phyloP scores from a whole-genome alignment of 2,329 filamentous ascomycete species.

The Lachnellula hyalina region DNA sequence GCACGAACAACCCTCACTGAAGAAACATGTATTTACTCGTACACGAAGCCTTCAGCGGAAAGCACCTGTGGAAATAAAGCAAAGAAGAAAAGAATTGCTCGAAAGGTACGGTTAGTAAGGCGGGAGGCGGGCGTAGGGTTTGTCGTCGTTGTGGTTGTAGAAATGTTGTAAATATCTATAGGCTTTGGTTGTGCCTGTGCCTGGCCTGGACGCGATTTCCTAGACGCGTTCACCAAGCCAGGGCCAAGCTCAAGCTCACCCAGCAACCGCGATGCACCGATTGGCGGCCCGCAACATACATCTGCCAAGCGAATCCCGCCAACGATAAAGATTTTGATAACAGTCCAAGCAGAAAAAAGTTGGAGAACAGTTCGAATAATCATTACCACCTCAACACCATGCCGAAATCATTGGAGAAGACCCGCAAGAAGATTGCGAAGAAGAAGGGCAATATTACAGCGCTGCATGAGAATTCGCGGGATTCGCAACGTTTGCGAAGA shows the following conservation, averaged over 20 bases:
- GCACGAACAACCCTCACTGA: conserved; percentile 18
- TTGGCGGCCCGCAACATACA: conserved; percentile 1
- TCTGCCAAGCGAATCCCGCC: not conserved
- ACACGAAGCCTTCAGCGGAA: not conserved
- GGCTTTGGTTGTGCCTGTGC: not conserved
- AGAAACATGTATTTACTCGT: conserved; percentile 17
- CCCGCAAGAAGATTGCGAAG: conserved; percentile 83
- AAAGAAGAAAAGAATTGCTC: not conserved
- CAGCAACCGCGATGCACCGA: conserved; percentile 6
- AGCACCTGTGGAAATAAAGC: not conserved
- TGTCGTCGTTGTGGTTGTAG: conserved; percentile 7
- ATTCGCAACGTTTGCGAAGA: conserved; percentile 74
- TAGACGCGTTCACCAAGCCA: not conserved
- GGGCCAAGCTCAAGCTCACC: not conserved
- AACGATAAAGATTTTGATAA: conserved; percentile 24
- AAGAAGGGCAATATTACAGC: conserved; percentile 72
- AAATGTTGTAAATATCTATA: conserved; percentile 5
- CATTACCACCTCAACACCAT: conserved; percentile 42
- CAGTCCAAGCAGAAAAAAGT: conserved; percentile 5
- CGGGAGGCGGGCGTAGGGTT: not conserved
- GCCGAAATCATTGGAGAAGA: conserved; percentile 74
- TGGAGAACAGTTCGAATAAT: not conserved
- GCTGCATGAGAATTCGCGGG: conserved; percentile 82
- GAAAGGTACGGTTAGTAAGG: not conserved
- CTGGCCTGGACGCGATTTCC: conserved; percentile 1